phyloP scores from a whole-genome alignment of 768 basidiomycete genomes.

The Hygrophorus pudorinus region DNA sequence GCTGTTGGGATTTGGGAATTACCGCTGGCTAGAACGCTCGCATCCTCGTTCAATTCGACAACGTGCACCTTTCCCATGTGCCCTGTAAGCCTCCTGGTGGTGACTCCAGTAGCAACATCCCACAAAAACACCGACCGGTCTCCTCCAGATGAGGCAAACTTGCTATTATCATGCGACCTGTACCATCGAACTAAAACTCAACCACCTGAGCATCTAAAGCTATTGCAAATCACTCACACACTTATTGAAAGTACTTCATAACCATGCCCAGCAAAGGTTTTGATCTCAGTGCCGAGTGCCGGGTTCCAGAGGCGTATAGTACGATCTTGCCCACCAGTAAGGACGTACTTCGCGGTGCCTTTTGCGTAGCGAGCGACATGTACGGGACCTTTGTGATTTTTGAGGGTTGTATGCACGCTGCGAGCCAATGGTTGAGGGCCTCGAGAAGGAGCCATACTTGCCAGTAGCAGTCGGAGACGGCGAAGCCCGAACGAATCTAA shows the following conservation, averaged over 20 bases:
- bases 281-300: slow-evolving; percentile 77
- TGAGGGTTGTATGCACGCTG: slow-evolving; percentile 51
- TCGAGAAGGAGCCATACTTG: slow-evolving; percentile 49
- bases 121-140: slow-evolving; percentile 90
- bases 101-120: slow-evolving; percentile 87
- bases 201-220: not conserved
- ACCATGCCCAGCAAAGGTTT: slow-evolving; percentile 83
- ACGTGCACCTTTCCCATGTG: slow-evolving; percentile 87
- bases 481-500: no score
- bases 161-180: slow-evolving; percentile 88
- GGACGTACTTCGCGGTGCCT: slow-evolving; percentile 76
- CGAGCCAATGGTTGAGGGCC: slow-evolving; percentile 46
- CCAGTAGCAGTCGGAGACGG: slow-evolving; percentile 4
- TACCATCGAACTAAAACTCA: not conserved
- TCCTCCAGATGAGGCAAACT: slow-evolving; percentile 89
- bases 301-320: slow-evolving; percentile 90
- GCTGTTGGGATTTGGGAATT: slow-evolving; percentile 12
- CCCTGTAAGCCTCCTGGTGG: slow-evolving; percentile 73
- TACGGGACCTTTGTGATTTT: slow-evolving; percentile 71
- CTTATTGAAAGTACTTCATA: slow-evolving; percentile 90
- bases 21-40: slow-evolving; percentile 86
- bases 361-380: slow-evolving; percentile 90
- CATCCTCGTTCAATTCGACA: slow-evolving; percentile 85
- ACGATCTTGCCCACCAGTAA: slow-evolving; percentile 92
- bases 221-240: slow-evolving; percentile 48